These are phyloP conservation scores for Limnanthes douglasii DNA, from an alignment of 345 rosid species.

Conservation along the genomic window DNA sequence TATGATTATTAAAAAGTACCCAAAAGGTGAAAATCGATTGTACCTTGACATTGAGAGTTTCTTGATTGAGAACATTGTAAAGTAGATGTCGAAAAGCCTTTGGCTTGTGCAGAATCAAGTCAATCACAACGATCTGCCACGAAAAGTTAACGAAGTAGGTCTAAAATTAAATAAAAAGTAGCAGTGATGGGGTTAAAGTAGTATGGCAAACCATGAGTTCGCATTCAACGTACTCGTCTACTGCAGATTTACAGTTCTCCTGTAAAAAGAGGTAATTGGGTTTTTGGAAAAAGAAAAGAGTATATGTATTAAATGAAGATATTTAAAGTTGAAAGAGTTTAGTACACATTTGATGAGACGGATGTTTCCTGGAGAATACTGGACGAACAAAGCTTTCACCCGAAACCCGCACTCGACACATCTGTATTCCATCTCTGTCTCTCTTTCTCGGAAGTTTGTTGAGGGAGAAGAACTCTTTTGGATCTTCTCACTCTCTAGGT, in stretches of 20 bases:
- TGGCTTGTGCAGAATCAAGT: constrained; percentile 55
- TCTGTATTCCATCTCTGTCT: constrained; percentile 17
- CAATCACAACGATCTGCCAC: constrained; percentile 43
- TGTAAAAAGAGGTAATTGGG: no score
- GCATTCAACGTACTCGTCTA: constrained; percentile 52
- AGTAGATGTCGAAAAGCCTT: constrained; percentile 50
- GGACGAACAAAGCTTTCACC: constrained; percentile 34
- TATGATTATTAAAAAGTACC: no score
- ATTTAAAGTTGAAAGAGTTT: not conserved
- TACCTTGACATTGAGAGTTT: constrained; percentile 29
- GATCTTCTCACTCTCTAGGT: not conserved
- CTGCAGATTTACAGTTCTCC: constrained; percentile 44
- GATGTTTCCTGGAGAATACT: constrained; percentile 46
- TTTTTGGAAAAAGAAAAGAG: not conserved
- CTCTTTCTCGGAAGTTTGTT: no score
- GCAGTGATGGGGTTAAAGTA: no score
- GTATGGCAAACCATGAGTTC: constrained; percentile 58
- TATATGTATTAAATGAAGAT: not conserved
- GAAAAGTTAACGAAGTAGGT: not conserved
- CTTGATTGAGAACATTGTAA: constrained; percentile 30
- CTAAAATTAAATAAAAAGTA: not conserved
- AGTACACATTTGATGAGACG: constrained; percentile 52
- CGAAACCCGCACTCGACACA: constrained; percentile 38
- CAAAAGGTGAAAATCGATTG: not conserved
- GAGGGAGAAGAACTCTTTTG: no score